These are phyloP conservation scores for Drosera spatulata DNA, from an alignment of 179 eudicot species.

Conservation along the genomic window DNA sequence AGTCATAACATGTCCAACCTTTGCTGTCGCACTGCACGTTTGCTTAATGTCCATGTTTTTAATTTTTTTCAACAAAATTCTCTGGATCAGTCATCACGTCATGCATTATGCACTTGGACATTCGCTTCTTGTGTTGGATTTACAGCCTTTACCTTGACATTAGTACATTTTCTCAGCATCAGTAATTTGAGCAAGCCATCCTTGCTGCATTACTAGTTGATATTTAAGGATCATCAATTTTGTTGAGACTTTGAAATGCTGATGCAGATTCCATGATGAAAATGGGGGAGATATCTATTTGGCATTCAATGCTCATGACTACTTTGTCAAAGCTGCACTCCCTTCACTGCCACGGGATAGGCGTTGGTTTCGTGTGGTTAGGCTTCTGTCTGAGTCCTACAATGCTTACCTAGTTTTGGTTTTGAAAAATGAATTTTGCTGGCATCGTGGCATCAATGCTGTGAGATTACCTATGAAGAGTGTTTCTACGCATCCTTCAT, in stretches of 20 bases:
- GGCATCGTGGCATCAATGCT: no score
- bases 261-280: conserved; percentile 61
- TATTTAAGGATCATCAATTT: not conserved
- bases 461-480: no score
- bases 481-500: no score
- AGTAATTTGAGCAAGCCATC: not conserved
- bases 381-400: conserved; percentile 14
- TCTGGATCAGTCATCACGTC: no score
- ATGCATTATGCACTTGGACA: no score
- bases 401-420: not conserved
- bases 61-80: no score
- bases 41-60: no score
- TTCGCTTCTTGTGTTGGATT: no score
- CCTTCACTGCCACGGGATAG: conserved; percentile 70
- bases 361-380: conserved; percentile 91
- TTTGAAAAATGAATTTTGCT: no score
- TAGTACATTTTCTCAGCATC: not conserved
- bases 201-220: not conserved
- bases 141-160: no score
- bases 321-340: conserved; percentile 47
- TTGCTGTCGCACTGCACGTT: no score
- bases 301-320: conserved; percentile 94
- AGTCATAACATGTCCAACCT: no score
- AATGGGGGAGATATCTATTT: conserved; percentile 55
- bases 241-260: not conserved